Base-by-base conservation (phyloP, 208 protist genomes). In the Trypanosoma conorhini region DNA sequence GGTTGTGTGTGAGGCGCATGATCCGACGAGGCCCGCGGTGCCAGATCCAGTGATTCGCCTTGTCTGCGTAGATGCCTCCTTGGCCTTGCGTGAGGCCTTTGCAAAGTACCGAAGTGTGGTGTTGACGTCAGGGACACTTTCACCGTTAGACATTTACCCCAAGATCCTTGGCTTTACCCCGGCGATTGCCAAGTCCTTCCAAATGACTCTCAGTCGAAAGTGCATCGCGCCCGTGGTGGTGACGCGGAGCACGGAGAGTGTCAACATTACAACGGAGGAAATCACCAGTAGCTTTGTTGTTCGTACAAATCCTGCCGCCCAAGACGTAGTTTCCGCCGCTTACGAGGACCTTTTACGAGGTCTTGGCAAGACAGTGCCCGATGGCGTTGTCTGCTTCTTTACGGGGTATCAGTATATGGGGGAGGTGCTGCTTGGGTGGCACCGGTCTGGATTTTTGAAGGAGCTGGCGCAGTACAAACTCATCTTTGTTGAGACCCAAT, bases 71-170 rank as follows among this genome's bases (percentile, higher is more conserved):
- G 99, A 99, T 80, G 97, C 98, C 5, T 99, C 97, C 3, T 82
- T 99, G 22, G 98, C 98, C 5, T 91, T 99, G 61, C 92, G 97
- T 70, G 93, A 95, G 42, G 91, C 98, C 5, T 98, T 99, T 63
- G 79, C 92, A 48, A 87, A 87, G 50, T 99, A 98, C 83, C 79
- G 85, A 70, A 97, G 82, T 59, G 98, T 99, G 15, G 88, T 99
- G 19, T 95, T 99, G 50, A 99, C 98, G 12, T 98, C 92, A n/a
- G 97, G 98, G 60, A 99, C 98, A 19, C 79, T 98, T 21, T 99
- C 98, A 0, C 99, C 99, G 42, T 79, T 99, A n/a, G 97, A 99
- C 62, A 99, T 99, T 70, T 99, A 99, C 82, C 96, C 98, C 0
- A 99, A 98, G 68, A 97, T 99, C 24, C 80, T 99, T 17, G 93